Evolutionary conservation across 2,329 filamentous ascomycete genomes (phyloP).

Genomic region (Chalaropsis ovoidea): DNA sequence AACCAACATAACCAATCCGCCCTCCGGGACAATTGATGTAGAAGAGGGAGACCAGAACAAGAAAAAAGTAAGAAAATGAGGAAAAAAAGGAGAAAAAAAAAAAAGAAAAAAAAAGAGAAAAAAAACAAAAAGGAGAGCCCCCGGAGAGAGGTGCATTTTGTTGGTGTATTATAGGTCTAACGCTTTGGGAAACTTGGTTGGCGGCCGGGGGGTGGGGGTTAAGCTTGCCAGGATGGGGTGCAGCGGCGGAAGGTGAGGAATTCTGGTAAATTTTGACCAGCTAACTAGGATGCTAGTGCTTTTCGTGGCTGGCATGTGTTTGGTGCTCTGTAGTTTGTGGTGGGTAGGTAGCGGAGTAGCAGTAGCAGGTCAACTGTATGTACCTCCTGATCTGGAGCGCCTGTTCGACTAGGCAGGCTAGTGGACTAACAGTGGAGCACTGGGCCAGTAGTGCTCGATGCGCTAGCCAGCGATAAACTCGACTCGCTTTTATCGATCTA

Average conservation of each 20-base stretch:
- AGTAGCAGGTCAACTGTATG: not conserved
- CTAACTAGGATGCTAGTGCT: slow-evolving; percentile 17
- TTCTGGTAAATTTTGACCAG: slow-evolving; percentile 16
- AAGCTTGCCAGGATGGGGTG: slow-evolving; percentile 9
- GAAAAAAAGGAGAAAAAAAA: slow-evolving; percentile 22
- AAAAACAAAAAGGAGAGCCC: slow-evolving; percentile 25
- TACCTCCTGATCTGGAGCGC: slow-evolving; percentile 12
- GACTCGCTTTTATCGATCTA: not conserved
- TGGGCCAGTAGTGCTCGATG: slow-evolving; percentile 4
- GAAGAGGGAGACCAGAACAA: slow-evolving; percentile 26
- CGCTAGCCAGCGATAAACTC: not conserved
- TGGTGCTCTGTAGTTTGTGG: not conserved
- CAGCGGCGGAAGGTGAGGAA: slow-evolving; percentile 12
- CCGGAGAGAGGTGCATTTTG: slow-evolving; percentile 21
- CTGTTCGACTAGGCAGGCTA: not conserved
- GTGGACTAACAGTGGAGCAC: slow-evolving; percentile 13
- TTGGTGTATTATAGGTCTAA: slow-evolving; percentile 21
- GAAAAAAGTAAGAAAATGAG: slow-evolving; percentile 27
- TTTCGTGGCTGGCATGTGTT: slow-evolving; percentile 16
- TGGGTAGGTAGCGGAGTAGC: not conserved
- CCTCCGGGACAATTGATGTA: not conserved
- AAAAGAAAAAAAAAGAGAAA: slow-evolving; percentile 22
- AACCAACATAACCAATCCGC: slow-evolving; percentile 12
- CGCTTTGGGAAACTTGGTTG: not conserved
- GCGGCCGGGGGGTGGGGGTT: slow-evolving; percentile 8